Evolutionary conservation across 441 rosid genomes (phyloP).

Genomic region (Geranium incanum): DNA sequence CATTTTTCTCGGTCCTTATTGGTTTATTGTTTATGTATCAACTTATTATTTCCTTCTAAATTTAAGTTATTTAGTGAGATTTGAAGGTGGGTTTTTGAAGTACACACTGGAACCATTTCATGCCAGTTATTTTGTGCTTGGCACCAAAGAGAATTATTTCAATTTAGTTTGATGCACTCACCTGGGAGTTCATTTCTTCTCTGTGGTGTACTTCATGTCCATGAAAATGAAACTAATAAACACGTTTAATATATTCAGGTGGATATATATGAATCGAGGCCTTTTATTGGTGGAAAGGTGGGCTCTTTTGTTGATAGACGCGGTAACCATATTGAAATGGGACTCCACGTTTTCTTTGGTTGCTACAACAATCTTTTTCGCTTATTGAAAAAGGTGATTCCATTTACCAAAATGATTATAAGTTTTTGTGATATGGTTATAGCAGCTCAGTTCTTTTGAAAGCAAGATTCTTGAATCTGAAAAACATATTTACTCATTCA

Average conservation of each 20-base stretch:
- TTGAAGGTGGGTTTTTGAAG: background rate
- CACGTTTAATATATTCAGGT: constrained; percentile 44
- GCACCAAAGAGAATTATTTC: constrained; percentile 6
- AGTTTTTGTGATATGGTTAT: background rate
- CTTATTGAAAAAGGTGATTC: constrained; percentile 78
- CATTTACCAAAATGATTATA: background rate
- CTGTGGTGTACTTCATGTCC: background rate
- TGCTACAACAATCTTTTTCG: constrained; percentile 97
- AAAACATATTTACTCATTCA: background rate
- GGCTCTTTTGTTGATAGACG: constrained; percentile 87
- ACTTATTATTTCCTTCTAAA: background rate
- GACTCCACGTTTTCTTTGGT: constrained; percentile 94
- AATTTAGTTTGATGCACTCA: background rate
- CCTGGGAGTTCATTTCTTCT: background rate
- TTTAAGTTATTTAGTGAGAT: background rate
- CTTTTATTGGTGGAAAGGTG: constrained; percentile 94
- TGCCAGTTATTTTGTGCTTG: constrained; percentile 2
- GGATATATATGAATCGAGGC: constrained; percentile 81
- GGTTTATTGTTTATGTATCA: background rate
- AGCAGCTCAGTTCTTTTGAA: background rate
- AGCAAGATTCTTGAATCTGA: background rate
- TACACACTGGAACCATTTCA: background rate
- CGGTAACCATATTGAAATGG: constrained; percentile 99
- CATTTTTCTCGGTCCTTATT: background rate
- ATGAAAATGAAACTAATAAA: background rate